Percentiles rank a stretch among this genome's conserved stretches.
phyloP scores from a whole-genome alignment of 2,329 filamentous ascomycete genomes.

The Talaromyces sp. region DNA sequence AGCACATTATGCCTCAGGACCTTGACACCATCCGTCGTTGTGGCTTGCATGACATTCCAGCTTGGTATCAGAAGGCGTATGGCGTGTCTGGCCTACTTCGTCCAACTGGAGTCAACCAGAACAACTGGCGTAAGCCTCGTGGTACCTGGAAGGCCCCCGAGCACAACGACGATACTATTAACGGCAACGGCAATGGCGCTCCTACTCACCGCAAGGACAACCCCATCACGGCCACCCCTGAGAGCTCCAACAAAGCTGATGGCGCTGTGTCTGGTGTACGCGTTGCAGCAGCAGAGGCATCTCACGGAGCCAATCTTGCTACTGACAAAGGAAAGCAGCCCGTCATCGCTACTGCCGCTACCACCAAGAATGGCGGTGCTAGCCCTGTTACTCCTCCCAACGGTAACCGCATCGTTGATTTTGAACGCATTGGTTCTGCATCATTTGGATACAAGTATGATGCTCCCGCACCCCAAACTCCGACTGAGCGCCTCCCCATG shows the following conservation, averaged over 20 bases:
- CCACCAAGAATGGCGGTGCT: slow-evolving; percentile 1
- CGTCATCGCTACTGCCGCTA: slow-evolving; percentile 7
- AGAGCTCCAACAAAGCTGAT: background rate
- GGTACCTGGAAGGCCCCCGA: background rate
- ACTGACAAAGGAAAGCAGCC: background rate
- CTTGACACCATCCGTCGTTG: slow-evolving; percentile 62
- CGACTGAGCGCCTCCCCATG: slow-evolving; percentile 2
- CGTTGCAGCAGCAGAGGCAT: background rate
- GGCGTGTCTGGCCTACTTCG: slow-evolving; percentile 29
- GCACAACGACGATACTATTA: background rate
- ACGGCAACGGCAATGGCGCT: slow-evolving; percentile 8
- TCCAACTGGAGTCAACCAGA: slow-evolving; percentile 9
- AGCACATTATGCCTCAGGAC: slow-evolving; percentile 82
- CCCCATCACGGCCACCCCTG: slow-evolving; percentile 19
- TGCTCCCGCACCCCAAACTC: slow-evolving; percentile 12
- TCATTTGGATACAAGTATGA: slow-evolving; percentile 16
- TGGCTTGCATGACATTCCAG: slow-evolving; percentile 59
- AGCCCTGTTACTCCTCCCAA: slow-evolving; percentile 7
- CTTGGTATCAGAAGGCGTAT: slow-evolving; percentile 55
- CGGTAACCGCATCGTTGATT: slow-evolving; percentile 2
- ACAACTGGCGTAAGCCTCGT: slow-evolving; percentile 18
- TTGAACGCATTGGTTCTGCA: slow-evolving; percentile 9
- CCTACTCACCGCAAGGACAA: background rate
- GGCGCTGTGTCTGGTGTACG: background rate
- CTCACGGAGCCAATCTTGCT: background rate